Percentiles rank a stretch among this genome's conserved stretches.
Conservation (phyloP, 441 rosid species). For the Theobroma grandiflorum region DNA sequence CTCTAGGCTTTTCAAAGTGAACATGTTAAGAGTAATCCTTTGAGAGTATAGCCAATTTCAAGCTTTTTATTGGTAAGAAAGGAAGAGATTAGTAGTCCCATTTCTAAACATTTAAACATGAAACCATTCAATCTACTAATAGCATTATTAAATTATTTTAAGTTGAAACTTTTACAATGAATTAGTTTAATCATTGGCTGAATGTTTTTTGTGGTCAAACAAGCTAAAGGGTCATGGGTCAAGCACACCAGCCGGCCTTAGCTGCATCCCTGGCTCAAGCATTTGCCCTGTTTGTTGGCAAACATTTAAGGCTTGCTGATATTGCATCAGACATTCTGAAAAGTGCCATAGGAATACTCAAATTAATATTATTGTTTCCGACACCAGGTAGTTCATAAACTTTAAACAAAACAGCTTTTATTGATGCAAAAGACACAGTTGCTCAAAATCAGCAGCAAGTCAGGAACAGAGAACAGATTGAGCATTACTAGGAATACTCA, state of each 20-base stretch:
- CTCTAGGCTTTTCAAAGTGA: too few relatives aligned
- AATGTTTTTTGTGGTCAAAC: constrained; percentile 32
- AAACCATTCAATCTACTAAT: too few relatives aligned
- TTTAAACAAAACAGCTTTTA: background rate
- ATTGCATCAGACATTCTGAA: too few relatives aligned
- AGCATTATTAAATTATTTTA: too few relatives aligned
- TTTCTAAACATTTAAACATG: too few relatives aligned
- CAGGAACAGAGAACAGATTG: background rate
- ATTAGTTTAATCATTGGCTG: background rate
- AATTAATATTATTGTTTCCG: too few relatives aligned
- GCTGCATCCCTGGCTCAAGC: constrained; percentile 65
- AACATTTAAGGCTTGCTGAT: constrained; percentile 50
- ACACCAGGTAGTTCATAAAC: background rate
- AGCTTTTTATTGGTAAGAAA: too few relatives aligned
- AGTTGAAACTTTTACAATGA: background rate
- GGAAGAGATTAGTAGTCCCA: too few relatives aligned
- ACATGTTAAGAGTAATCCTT: too few relatives aligned
- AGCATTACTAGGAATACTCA: background rate
- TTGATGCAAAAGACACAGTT: background rate
- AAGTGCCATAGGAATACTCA: too few relatives aligned
- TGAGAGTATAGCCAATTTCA: too few relatives aligned
- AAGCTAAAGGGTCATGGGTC: constrained; percentile 55
- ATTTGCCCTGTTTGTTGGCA: constrained; percentile 63
- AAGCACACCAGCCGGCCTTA: constrained; percentile 55
- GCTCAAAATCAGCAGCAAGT: background rate